These are phyloP conservation scores for Cordyceps tenuipes DNA, from an alignment of 2,329 filamentous ascomycete genomes.

Conservation along the genomic window DNA sequence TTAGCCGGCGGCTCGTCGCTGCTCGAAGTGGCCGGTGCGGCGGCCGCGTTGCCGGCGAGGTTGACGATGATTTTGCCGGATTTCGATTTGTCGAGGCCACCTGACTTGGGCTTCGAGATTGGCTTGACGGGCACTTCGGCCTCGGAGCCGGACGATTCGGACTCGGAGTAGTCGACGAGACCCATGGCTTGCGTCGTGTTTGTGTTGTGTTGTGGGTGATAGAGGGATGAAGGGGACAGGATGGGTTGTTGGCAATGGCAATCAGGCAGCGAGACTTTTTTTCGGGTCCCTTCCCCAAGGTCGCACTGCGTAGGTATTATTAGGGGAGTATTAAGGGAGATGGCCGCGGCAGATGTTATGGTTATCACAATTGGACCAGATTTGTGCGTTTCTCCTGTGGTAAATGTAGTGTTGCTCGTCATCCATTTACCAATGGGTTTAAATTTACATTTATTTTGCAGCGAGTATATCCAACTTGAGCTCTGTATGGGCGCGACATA, in stretches of 20 bases:
- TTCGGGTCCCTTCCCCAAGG: no score
- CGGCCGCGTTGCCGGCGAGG: conserved; percentile 49
- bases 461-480: no score
- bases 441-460: no score
- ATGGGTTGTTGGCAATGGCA: not conserved
- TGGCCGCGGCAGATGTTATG: no score
- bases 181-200: conserved; percentile 45
- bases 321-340: not conserved
- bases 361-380: no score
- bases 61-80: conserved; percentile 78
- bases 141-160: conserved; percentile 67
- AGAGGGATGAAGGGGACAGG: not conserved
- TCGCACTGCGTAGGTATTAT: no score
- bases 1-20: conserved; percentile 53
- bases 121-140: conserved; percentile 23
- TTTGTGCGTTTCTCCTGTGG: no score
- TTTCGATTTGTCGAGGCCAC: conserved; percentile 63
- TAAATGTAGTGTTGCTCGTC: no score
- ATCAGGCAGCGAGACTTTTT: not conserved
- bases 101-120: conserved; percentile 22
- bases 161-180: conserved; percentile 78
- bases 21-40: conserved; percentile 23
- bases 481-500: no score
- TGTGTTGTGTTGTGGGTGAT: not conserved
- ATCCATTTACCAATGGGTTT: no score